These are phyloP conservation scores for Aspergillus panamensis DNA, from an alignment of 495 filamentous ascomycete genomes.

Conservation along the genomic window DNA sequence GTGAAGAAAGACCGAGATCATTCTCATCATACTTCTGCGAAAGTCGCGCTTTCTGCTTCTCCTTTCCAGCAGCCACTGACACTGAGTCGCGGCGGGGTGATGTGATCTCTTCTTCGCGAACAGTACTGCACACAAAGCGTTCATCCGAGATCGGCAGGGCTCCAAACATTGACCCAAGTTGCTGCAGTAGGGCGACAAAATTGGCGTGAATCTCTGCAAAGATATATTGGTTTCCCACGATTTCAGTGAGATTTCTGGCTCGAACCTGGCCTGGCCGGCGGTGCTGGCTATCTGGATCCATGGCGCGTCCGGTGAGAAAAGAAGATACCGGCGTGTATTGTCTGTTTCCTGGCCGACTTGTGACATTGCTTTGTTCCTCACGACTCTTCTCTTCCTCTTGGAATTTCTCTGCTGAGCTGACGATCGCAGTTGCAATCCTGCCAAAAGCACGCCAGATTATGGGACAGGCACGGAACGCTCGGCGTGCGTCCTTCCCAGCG, in stretches of 20 bases:
- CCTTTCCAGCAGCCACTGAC: conserved; percentile 19
- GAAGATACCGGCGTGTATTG: conserved; percentile 57
- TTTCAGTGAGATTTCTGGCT: conserved; percentile 75
- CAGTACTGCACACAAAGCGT: conserved; percentile 42
- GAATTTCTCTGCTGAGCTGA: conserved; percentile 56
- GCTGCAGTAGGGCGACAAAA: conserved; percentile 71
- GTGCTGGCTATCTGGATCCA: conserved; percentile 56
- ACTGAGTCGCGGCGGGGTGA: conserved; percentile 23
- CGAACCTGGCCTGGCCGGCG: conserved; percentile 54
- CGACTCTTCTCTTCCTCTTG: conserved; percentile 47
- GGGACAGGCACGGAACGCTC: conserved; percentile 71
- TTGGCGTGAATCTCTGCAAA: conserved; percentile 81
- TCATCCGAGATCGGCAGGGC: conserved; percentile 44
- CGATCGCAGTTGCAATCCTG: conserved; percentile 71
- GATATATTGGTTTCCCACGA: conserved; percentile 80
- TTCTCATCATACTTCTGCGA: conserved; percentile 30
- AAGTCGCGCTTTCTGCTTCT: conserved; percentile 20
- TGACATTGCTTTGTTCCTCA: conserved; percentile 37
- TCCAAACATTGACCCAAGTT: conserved; percentile 55
- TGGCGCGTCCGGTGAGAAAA: conserved; percentile 58
- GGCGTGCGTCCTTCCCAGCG: conserved; percentile 62
- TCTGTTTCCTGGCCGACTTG: conserved; percentile 24
- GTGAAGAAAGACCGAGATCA: conserved; percentile 36
- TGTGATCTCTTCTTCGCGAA: conserved; percentile 28
- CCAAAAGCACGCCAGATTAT: conserved; percentile 73